phyloP scores from a whole-genome alignment of 1,284 basidiomycete species.

The Ustilago tritici region DNA sequence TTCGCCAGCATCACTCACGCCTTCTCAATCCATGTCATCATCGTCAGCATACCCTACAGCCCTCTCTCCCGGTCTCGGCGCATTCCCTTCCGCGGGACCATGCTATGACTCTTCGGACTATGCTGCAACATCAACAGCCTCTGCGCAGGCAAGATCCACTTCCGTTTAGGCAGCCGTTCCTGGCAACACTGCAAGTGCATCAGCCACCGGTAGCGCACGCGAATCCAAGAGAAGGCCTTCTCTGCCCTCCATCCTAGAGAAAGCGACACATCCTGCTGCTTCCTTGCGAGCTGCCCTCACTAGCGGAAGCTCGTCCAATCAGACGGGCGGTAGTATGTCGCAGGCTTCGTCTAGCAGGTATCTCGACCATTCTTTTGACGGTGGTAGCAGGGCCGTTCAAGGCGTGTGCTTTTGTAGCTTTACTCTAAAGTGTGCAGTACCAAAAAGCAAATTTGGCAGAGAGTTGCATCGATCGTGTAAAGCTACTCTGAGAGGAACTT shows the following conservation, averaged over 20 bases:
- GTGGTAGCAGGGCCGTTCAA: background rate
- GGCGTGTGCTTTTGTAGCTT: too few species aligned
- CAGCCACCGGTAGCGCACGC: constrained; percentile 14
- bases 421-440: too few species aligned
- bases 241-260: constrained; percentile 61
- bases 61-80: constrained; percentile 1
- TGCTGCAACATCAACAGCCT: constrained; percentile 4
- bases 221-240: constrained; percentile 55
- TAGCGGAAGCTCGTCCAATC: constrained; percentile 21
- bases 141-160: background rate
- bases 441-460: too few species aligned
- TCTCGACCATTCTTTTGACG: constrained; percentile 26
- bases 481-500: too few species aligned
- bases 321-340: constrained; percentile 18
- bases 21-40: constrained; percentile 8
- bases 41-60: background rate
- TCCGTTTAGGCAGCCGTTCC: constrained; percentile 15
- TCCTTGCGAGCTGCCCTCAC: constrained; percentile 57
- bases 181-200: background rate
- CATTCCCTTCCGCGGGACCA: constrained; percentile 1
- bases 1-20: constrained; percentile 26
- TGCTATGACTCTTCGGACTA: constrained; percentile 3
- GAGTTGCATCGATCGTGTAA: too few species aligned
- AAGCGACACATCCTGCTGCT: constrained; percentile 60
- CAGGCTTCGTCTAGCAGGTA: constrained; percentile 25